Percentiles rank a stretch among this genome's conserved stretches.
Conservation (phyloP, 2,329 filamentous ascomycete species). For the Colletotrichum sp. region DNA sequence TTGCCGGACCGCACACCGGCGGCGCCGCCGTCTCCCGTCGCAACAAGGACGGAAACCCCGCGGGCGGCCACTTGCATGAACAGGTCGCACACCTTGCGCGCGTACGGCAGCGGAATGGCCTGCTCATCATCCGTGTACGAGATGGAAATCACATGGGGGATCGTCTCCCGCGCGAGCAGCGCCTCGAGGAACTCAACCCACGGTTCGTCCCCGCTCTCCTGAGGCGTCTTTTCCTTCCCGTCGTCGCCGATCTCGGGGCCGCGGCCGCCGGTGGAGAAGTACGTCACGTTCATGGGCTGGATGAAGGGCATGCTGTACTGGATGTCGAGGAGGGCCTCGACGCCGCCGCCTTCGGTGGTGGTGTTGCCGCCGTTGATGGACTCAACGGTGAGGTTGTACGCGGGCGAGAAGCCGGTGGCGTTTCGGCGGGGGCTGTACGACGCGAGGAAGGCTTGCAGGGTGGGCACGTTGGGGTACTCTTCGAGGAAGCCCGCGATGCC, state of each 20-base stretch:
- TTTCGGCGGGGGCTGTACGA: constrained; percentile 13
- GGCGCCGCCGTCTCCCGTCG: constrained; percentile 32
- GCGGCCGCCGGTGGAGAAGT: constrained; percentile 5
- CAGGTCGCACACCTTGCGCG: constrained; percentile 32
- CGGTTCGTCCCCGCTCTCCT: constrained; percentile 31
- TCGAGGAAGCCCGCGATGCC: constrained; percentile 8
- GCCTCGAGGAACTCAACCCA: constrained; percentile 33
- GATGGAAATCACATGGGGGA: constrained; percentile 38
- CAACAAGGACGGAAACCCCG: constrained; percentile 32
- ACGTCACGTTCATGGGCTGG: background rate
- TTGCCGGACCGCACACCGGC: background rate
- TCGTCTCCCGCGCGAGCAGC: constrained; percentile 26
- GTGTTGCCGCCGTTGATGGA: background rate
- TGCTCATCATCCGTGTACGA: constrained; percentile 41
- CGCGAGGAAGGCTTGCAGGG: background rate
- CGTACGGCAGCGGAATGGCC: constrained; percentile 32
- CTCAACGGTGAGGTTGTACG: constrained; percentile 1
- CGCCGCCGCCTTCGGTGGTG: background rate
- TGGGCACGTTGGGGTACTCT: background rate
- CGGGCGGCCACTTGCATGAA: constrained; percentile 37
- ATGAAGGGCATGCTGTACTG: constrained; percentile 7
- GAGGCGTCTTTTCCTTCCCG: background rate
- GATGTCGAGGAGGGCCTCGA: background rate
- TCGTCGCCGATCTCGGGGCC: background rate
- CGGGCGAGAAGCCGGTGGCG: constrained; percentile 3